Percentiles rank a stretch among this genome's conserved stretches.
Evolutionary conservation across 2,329 filamentous ascomycete genomes (phyloP).

Genomic region (Clonostachys sp.): DNA sequence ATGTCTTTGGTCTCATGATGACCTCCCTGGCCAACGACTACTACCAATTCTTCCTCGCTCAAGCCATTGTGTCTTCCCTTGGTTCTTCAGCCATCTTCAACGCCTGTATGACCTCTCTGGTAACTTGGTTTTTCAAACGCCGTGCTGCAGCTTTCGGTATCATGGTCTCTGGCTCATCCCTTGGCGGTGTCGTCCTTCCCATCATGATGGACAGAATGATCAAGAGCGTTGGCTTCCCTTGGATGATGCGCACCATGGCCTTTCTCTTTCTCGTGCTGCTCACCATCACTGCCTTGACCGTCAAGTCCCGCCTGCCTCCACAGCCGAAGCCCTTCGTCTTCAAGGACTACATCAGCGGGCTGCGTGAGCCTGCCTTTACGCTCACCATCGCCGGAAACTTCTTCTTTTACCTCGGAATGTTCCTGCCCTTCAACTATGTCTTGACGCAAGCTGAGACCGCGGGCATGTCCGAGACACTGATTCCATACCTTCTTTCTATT

Average conservation of each 20-base stretch:
- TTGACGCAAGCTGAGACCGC: slow-evolving; percentile 38
- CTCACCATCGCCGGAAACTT: slow-evolving; percentile 41
- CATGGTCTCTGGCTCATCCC: slow-evolving; percentile 45
- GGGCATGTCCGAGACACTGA: slow-evolving; percentile 32
- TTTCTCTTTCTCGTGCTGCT: slow-evolving; percentile 37
- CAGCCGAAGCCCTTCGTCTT: slow-evolving; percentile 38
- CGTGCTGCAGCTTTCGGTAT: slow-evolving; percentile 50
- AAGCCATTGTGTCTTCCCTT: slow-evolving; percentile 31
- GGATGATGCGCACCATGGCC: slow-evolving; percentile 41
- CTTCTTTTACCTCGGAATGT: slow-evolving; percentile 52
- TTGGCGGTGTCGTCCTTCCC: slow-evolving; percentile 54
- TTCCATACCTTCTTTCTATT: slow-evolving; percentile 47
- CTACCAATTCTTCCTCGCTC: slow-evolving; percentile 39
- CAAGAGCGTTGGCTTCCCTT: slow-evolving; percentile 33
- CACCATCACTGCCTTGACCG: slow-evolving; percentile 23
- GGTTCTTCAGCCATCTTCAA: slow-evolving; percentile 38
- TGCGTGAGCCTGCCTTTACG: slow-evolving; percentile 38
- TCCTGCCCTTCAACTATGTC: slow-evolving; percentile 49
- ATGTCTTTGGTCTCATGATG: slow-evolving; percentile 65
- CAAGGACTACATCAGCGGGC: slow-evolving; percentile 36
- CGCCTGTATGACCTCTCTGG: slow-evolving; percentile 31
- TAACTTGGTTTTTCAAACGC: slow-evolving; percentile 47
- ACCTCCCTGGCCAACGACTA: slow-evolving; percentile 41
- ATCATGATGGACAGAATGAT: slow-evolving; percentile 56
- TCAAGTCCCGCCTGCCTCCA: slow-evolving; percentile 36